Percentiles rank a stretch among this genome's conserved stretches.
phyloP scores from a whole-genome alignment of 495 filamentous ascomycete genomes.

The Podospora pseudopauciseta region DNA sequence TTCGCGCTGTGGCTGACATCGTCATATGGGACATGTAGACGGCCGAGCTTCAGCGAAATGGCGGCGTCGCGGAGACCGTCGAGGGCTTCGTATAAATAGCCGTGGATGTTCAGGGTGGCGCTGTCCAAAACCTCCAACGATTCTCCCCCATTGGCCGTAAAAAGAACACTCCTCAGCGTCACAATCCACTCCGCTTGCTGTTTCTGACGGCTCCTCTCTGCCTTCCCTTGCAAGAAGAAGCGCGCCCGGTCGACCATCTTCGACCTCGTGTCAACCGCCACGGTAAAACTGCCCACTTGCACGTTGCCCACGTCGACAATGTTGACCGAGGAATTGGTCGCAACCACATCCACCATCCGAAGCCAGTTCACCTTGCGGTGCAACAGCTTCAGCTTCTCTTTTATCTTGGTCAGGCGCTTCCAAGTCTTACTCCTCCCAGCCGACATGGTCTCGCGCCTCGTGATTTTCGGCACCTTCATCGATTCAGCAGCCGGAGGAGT shows the following conservation, averaged over 20 bases:
- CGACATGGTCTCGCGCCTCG: conserved; percentile 24
- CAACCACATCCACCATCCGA: conserved; percentile 84
- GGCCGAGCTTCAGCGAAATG: conserved; percentile 83
- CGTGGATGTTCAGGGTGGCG: conserved; percentile 83
- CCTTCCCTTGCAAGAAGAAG: conserved; percentile 77
- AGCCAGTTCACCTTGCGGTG: conserved; percentile 88
- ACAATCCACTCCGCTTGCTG: conserved; percentile 93
- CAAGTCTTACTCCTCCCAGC: conserved; percentile 66
- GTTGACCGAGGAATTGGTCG: conserved; percentile 68
- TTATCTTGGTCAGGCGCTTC: conserved; percentile 67
- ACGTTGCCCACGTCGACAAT: conserved; percentile 77
- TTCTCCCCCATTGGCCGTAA: conserved; percentile 79
- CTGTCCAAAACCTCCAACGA: conserved; percentile 87
- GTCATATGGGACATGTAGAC: conserved; percentile 86
- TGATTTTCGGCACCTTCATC: conserved; percentile 22
- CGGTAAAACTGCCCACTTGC: conserved; percentile 76
- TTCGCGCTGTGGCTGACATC: conserved; percentile 65
- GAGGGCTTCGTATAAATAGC: conserved; percentile 80
- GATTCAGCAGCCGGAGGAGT: conserved; percentile 6
- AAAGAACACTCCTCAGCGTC: conserved; percentile 77
- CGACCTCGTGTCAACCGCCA: conserved; percentile 83
- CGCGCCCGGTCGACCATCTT: conserved; percentile 89
- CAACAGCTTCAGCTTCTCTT: conserved; percentile 79
- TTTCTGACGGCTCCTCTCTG: conserved; percentile 64
- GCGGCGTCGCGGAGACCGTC: conserved; percentile 88